These are phyloP conservation scores for Tetrahymena malaccensis DNA, from an alignment of 73 alveolate species.

Conservation along the genomic window DNA sequence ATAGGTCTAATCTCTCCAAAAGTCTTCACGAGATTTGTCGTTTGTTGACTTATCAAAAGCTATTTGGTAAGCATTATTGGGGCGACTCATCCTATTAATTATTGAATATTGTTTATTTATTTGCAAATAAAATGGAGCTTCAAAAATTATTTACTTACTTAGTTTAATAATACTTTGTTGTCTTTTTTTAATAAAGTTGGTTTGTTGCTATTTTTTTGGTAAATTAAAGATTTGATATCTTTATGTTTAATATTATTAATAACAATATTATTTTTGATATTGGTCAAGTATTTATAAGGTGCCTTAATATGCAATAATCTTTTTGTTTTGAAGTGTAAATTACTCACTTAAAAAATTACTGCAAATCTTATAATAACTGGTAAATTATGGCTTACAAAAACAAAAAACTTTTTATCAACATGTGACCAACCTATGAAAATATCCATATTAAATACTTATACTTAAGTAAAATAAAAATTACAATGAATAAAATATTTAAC, in stretches of 20 bases:
- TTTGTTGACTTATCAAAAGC: background rate
- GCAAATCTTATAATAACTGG: background rate
- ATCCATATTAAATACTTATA: too few species aligned
- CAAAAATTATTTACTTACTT: background rate
- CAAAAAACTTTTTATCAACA: background rate
- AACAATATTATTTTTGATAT: background rate
- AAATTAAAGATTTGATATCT: background rate
- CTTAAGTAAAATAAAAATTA: too few species aligned
- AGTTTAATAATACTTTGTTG: background rate
- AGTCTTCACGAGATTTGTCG: background rate
- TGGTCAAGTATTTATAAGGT: background rate
- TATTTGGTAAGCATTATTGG: background rate
- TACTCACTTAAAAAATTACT: background rate
- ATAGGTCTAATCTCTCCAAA: conserved; percentile 21
- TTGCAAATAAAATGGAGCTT: background rate
- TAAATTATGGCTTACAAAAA: background rate
- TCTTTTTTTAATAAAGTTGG: background rate
- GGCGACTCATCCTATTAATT: background rate
- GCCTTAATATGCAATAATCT: background rate
- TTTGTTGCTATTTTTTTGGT: background rate
- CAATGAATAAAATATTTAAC: too few species aligned
- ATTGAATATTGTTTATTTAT: background rate
- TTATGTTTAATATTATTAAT: background rate
- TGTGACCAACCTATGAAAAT: too few species aligned
- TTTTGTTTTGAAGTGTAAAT: background rate